phyloP scores from a whole-genome alignment of 768 basidiomycete genomes.

The Lactarius psammicola region DNA sequence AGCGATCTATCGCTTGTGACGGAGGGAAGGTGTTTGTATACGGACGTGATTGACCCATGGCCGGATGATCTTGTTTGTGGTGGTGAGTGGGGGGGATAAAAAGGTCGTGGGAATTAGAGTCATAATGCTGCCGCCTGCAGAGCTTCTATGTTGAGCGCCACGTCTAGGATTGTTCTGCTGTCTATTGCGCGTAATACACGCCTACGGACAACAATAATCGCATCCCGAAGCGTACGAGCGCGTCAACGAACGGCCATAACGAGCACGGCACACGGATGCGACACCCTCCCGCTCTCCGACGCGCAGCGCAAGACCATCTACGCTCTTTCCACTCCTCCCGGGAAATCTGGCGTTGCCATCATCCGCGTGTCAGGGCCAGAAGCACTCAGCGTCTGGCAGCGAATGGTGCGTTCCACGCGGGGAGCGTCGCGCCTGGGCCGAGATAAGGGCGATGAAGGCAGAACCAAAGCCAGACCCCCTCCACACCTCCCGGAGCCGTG shows the following conservation, averaged over 20 bases:
- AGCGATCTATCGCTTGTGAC: neutral
- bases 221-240: neutral
- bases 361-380: conserved; percentile 81
- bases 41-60: conserved; percentile 86
- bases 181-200: neutral
- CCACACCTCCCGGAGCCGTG: conserved; percentile 50
- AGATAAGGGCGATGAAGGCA: conserved; percentile 18
- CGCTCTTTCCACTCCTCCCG: conserved; percentile 83
- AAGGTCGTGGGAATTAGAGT: neutral
- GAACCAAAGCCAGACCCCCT: conserved; percentile 3
- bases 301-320: conserved; percentile 77
- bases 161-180: neutral
- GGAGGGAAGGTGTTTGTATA: conserved; percentile 23
- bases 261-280: neutral
- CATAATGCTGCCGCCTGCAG: neutral
- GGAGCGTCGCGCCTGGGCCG: neutral
- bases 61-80: conserved; percentile 26
- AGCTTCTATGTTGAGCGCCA: conserved; percentile 2
- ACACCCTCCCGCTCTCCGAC: conserved; percentile 39
- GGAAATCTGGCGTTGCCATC: conserved; percentile 81
- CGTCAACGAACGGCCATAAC: neutral
- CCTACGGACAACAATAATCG: neutral
- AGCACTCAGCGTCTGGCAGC: conserved; percentile 58
- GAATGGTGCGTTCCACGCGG: conserved; percentile 47
- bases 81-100: conserved; percentile 1